These are phyloP conservation scores for Podaxis mareebaensis DNA, from an alignment of 768 basidiomycete species.

Conservation along the genomic window DNA sequence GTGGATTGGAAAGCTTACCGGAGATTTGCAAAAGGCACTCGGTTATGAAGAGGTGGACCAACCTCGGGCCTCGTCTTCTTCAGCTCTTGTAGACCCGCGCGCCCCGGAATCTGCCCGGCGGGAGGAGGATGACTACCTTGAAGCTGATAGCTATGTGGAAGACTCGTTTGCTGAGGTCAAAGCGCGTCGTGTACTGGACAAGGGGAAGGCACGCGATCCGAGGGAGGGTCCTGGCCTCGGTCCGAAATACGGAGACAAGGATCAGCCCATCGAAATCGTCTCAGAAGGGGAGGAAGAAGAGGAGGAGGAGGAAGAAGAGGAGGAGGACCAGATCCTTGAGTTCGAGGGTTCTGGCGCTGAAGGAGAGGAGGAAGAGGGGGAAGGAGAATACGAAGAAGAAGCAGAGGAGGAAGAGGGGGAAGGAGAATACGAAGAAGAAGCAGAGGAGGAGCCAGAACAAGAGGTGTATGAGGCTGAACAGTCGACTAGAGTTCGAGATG, in stretches of 20 bases:
- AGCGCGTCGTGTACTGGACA: constrained; percentile 43
- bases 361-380: constrained; percentile 21
- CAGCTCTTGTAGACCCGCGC: neutral
- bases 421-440: constrained; percentile 26
- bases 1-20: constrained; percentile 67
- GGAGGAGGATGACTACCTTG: constrained; percentile 22
- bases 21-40: constrained; percentile 56
- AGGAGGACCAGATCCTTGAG: neutral
- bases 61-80: constrained; percentile 1
- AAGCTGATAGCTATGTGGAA: constrained; percentile 38
- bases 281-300: constrained; percentile 31
- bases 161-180: constrained; percentile 59
- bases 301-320: constrained; percentile 28
- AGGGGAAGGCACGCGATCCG: constrained; percentile 65
- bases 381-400: constrained; percentile 26
- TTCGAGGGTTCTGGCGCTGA: constrained; percentile 19
- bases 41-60: constrained; percentile 42
- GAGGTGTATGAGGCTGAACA: constrained; percentile 21
- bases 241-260: constrained; percentile 30
- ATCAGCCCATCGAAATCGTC: constrained; percentile 49
- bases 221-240: constrained; percentile 58
- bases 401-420: constrained; percentile 19
- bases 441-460: constrained; percentile 6
- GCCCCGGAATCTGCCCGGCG: neutral
- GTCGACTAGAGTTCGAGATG: constrained; percentile 20